Evolutionary conservation across 2,329 filamentous ascomycete genomes (phyloP), one percentile per base, ranked within the genome.

Genomic region (Pleomassaria siparia): DNA sequence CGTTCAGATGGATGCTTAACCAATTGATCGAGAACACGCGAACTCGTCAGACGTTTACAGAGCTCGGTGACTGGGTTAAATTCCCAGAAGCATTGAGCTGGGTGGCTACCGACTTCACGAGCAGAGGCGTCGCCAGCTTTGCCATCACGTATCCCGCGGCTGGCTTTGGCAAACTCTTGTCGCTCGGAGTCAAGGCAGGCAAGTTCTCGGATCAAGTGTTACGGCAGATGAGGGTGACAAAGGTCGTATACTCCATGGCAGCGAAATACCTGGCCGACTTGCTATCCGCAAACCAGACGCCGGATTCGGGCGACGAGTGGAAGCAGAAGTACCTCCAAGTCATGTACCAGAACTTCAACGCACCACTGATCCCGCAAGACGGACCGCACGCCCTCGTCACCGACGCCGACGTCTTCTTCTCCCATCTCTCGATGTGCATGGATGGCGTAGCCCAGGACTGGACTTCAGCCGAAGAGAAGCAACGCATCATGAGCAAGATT

Each of bases 41-140:
- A 8, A 63, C 60, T 15, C 59, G 66, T 15, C 60, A 69, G 47
- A 67, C 56, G 5, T 69, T 70, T 54, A 59, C 49, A 15, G 61
- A 67, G 36, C 51, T 54, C 2, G 64, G 67, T 8, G 45, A 48
- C 2, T 69, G 66, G 66, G 59, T 64, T 21, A 47, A 47, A 13
- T 69, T 60, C 42, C 54, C 59, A 1, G 30, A 57, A 35, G 66
- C 66, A 1, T 43, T 70, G 21, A 15, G 30, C 1, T 69, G 67
- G 65, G 59, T 48, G 8, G 58, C 50, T 12, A 41, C 47, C 6
- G 60, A 70, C 33, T 69, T 65, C 43, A 43, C 60, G 16, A 44
- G 20, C 9, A 53, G 61, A 15, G 52, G 56, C n/a, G 51, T 67
- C 11, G 55, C 64, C 28, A 65, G 63, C 47, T 69, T 64, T 43